Evolutionary conservation across 768 basidiomycete species (phyloP), one percentile per base, ranked within the genome.

Genomic region (Chalciporus pseudorubinellus): DNA sequence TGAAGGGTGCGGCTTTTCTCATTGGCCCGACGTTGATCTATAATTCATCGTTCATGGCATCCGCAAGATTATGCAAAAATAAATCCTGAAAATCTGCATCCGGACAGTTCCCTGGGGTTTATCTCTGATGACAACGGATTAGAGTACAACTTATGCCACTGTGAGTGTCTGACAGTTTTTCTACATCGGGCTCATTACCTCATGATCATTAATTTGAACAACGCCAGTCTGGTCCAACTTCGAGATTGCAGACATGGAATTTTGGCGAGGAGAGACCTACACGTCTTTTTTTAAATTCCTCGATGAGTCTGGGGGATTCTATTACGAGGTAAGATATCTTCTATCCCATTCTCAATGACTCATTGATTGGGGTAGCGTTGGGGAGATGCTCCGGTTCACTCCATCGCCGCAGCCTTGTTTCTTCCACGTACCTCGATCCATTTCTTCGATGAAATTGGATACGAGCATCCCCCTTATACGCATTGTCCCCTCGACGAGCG

Each of bases 351-450:
- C n/a, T n/a, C n/a, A 48, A 50, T 43, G 4, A n/a, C 41, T 49
- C 2, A 55, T 43, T 14, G 34, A 24, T 52, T 21, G 12, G 40
- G 22, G 22, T 56, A 91, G 82, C 84, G 92, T 28, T 94, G 92
- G 93, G 95, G 95, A 44, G 95, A 98, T 72, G 95, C 95, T 16
- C 84, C 83, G 3, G 88, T 93, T 8, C 91, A 94, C 65, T 89
- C 87, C 47, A 94, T 98, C 51, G 97, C 90, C 41, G 95, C 91
- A 0, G 83, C 95, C 1, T 73, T 99, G 10, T 91, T 98, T 63
- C 84, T 92, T 0, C 83, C 79, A 60, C 92, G 92, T 61, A 86
- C 87, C 11, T 87, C 94, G 67, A 85, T 98, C 44, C 92, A 97
- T 69, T 99, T 92, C 75, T 98, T 98, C 74, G 79, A 87, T 50